These are phyloP conservation scores for Cudoniella acicularis DNA, from an alignment of 495 filamentous ascomycete species.

Conservation along the genomic window DNA sequence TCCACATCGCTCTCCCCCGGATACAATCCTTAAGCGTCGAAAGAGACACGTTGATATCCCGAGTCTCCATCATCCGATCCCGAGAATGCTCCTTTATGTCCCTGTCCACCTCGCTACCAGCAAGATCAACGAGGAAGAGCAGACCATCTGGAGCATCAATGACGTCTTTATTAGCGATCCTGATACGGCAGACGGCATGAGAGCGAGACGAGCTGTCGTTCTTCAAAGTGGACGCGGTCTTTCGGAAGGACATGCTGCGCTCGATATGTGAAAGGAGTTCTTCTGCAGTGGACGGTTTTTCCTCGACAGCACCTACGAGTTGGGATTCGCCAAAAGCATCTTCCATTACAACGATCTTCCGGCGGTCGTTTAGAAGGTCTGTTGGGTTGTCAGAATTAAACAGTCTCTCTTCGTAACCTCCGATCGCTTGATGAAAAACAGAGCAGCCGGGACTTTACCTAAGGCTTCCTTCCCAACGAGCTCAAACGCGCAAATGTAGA, in stretches of 20 bases:
- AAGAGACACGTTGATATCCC: slow-evolving; percentile 44
- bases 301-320: slow-evolving; percentile 17
- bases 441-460: neutral
- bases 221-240: slow-evolving; percentile 29
- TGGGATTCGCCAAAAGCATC: slow-evolving; percentile 22
- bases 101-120: slow-evolving; percentile 38
- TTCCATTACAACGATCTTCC: slow-evolving; percentile 14
- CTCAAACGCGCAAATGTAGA: slow-evolving; percentile 32
- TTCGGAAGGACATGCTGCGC: slow-evolving; percentile 23
- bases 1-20: slow-evolving; percentile 13
- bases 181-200: slow-evolving; percentile 44
- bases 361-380: slow-evolving; percentile 4
- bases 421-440: neutral
- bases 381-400: neutral
- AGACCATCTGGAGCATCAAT: slow-evolving; percentile 32
- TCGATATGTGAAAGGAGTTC: slow-evolving; percentile 27
- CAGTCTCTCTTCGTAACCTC: neutral
- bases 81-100: slow-evolving; percentile 29
- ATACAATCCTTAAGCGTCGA: slow-evolving; percentile 41
- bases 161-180: slow-evolving; percentile 30
- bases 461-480: neutral
- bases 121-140: slow-evolving; percentile 44
- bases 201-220: slow-evolving; percentile 45
- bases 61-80: slow-evolving; percentile 36
- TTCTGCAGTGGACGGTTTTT: slow-evolving; percentile 4